Base-by-base conservation (phyloP, 208 protist species). In the Trypanosoma mega region DNA sequence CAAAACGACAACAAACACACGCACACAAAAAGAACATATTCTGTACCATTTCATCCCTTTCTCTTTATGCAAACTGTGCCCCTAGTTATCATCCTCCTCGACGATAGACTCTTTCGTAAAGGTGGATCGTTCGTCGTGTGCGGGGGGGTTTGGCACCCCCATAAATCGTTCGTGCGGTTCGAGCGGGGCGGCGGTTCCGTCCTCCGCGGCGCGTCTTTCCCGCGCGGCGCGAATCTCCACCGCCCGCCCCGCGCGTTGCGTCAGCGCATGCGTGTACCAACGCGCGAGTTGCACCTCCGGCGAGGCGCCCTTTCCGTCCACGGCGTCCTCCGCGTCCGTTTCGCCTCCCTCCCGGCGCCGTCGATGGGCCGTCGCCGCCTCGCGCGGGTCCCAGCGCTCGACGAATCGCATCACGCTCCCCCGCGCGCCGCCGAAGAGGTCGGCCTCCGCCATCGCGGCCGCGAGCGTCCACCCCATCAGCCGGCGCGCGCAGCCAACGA, bases 31-130 rank as follows among this genome's bases (percentile, higher is more conserved):
- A n/a, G n/a, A n/a, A 48, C 1, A 29, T 5, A 29, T 48, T 8
- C 1, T 48, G 1, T 48, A 3, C 47, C 23, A 18, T n/a, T 33
- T 34, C 16, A 26, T 37, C 23, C 44, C 12, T 27, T 29, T 39
- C 41, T 31, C 20, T 37, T 37, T 39, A 18, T 26, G n/a, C n/a
- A n/a, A n/a, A n/a, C n/a, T n/a, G n/a, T 16, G 12, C 0, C 11
- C 3, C 47, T 56, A 94, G 50, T 93, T 84, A 62, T 96, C 87
- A 61, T 93, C 86, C 31, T 96, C 90, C 51, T 96, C 86, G 2
- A 93, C 80, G 30, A 96, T 78, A 14, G 82, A 93, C 39, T 92
- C 80, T 47, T 93, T 93, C 0, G 82, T 93, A 50, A 91, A 96
- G 18, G 76, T 87, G n/a, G 90, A 92, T 4, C 83, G 81, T 21